Evolutionary conservation across 495 filamentous ascomycete species (phyloP).

Genomic region (Aspergillus asperescens): DNA sequence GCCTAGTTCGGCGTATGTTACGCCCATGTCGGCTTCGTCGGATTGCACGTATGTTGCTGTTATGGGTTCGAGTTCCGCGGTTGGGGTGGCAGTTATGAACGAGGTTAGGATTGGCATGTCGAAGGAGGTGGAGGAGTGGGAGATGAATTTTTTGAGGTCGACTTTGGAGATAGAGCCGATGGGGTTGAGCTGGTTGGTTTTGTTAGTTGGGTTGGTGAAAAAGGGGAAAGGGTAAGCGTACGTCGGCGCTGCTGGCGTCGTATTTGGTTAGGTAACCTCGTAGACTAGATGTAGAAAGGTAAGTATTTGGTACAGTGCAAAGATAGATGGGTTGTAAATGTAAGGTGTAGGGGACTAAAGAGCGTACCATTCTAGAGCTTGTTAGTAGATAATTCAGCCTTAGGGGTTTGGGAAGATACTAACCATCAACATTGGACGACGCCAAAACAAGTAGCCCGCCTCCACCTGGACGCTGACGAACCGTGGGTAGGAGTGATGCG

Average conservation of each 20-base stretch:
- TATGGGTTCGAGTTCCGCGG: constrained; percentile 80
- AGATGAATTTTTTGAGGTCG: constrained; percentile 75
- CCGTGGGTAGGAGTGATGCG: constrained; percentile 59
- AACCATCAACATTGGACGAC: constrained; percentile 52
- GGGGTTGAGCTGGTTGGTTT: constrained; percentile 48
- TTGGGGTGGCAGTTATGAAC: constrained; percentile 72
- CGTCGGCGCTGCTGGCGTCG: constrained; percentile 55
- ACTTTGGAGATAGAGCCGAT: constrained; percentile 68
- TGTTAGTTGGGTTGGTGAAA: background rate
- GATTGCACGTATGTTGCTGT: constrained; percentile 48
- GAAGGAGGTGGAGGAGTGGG: constrained; percentile 57
- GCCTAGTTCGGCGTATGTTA: constrained; percentile 51
- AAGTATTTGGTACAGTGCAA: too few species aligned
- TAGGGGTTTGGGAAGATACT: background rate
- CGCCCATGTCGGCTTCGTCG: constrained; percentile 74
- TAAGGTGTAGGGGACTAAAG: background rate
- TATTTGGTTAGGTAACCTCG: constrained; percentile 73
- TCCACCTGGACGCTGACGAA: constrained; percentile 46
- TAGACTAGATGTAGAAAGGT: constrained; percentile 29
- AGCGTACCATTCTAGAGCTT: constrained; percentile 31
- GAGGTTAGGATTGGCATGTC: constrained; percentile 64
- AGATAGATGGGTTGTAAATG: background rate
- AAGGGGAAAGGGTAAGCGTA: constrained; percentile 16
- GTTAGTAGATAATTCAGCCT: constrained; percentile 10
- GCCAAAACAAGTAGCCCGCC: constrained; percentile 62